Percentiles rank a stretch among this genome's conserved stretches.
phyloP scores from a whole-genome alignment of 768 basidiomycete genomes.

The Calocybe indica region DNA sequence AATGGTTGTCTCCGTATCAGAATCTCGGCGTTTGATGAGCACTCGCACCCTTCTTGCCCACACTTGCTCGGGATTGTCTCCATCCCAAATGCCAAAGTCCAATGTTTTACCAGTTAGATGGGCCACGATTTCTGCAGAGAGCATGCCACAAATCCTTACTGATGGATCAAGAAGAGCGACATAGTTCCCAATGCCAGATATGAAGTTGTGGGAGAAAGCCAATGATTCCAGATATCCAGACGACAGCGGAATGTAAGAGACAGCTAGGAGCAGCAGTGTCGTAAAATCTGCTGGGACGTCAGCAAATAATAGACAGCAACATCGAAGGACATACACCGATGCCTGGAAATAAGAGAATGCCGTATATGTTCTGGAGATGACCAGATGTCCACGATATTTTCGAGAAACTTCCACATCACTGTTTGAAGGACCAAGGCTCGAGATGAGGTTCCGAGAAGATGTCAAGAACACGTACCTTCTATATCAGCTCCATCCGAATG shows the following conservation, averaged over 20 bases:
- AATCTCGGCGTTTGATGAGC: slow-evolving; percentile 45
- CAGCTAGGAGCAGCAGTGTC: slow-evolving; percentile 55
- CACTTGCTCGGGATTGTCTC: slow-evolving; percentile 53
- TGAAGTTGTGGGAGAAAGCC: slow-evolving; percentile 52
- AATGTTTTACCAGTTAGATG: slow-evolving; percentile 56
- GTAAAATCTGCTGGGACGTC: slow-evolving; percentile 54
- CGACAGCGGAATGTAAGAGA: slow-evolving; percentile 53
- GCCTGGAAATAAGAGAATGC: slow-evolving; percentile 67
- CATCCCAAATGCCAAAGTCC: slow-evolving; percentile 83
- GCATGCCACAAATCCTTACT: slow-evolving; percentile 87
- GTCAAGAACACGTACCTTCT: slow-evolving; percentile 19
- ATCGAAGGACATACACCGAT: slow-evolving; percentile 56
- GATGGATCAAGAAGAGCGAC: slow-evolving; percentile 71
- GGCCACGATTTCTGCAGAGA: slow-evolving; percentile 80
- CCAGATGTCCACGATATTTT: slow-evolving; percentile 60
- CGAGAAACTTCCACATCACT: slow-evolving; percentile 46
- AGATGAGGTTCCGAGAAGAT: neutral
- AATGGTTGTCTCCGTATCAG: slow-evolving; percentile 35
- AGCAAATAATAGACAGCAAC: neutral
- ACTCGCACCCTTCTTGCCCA: slow-evolving; percentile 62
- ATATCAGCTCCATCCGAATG: slow-evolving; percentile 20
- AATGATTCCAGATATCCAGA: slow-evolving; percentile 41
- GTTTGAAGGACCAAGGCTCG: neutral
- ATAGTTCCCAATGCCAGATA: slow-evolving; percentile 67
- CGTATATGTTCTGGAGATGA: slow-evolving; percentile 71